Percentiles rank a stretch among this genome's conserved stretches.
phyloP scores from a whole-genome alignment of 345 rosid genomes.

The Hibiscus tridactylites region DNA sequence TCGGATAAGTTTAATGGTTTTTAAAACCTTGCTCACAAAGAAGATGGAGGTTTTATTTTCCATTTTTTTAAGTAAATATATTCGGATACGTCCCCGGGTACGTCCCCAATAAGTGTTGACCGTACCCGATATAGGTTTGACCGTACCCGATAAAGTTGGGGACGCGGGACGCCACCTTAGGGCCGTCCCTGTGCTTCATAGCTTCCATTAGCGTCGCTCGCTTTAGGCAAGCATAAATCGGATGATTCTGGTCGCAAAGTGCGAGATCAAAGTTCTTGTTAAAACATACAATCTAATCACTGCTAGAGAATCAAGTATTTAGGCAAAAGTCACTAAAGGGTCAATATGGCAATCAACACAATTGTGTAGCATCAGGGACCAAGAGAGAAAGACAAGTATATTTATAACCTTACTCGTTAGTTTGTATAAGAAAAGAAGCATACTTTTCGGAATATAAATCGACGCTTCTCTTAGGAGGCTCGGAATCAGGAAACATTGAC shows the following conservation, averaged over 20 bases:
- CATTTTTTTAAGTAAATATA: too few relatives aligned
- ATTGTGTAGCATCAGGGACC: not conserved
- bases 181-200: too few relatives aligned
- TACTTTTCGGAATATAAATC: not conserved
- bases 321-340: not conserved
- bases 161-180: too few relatives aligned
- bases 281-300: not conserved
- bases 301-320: not conserved
- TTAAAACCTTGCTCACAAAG: too few relatives aligned
- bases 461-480: not conserved
- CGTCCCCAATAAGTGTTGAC: too few relatives aligned
- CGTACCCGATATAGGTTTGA: too few relatives aligned
- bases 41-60: too few relatives aligned
- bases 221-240: not conserved
- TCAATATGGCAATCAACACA: not conserved
- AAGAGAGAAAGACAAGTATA: not conserved
- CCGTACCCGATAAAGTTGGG: too few relatives aligned
- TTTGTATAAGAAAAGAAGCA: not conserved
- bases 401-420: not conserved
- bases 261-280: not conserved
- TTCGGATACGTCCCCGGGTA: too few relatives aligned
- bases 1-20: too few relatives aligned
- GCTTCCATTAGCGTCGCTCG: constrained; percentile 9
- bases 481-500: constrained; percentile 33
- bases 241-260: constrained; percentile 4